phyloP scores from a whole-genome alignment of 495 filamentous ascomycete genomes.

The Bacidia rubella region DNA sequence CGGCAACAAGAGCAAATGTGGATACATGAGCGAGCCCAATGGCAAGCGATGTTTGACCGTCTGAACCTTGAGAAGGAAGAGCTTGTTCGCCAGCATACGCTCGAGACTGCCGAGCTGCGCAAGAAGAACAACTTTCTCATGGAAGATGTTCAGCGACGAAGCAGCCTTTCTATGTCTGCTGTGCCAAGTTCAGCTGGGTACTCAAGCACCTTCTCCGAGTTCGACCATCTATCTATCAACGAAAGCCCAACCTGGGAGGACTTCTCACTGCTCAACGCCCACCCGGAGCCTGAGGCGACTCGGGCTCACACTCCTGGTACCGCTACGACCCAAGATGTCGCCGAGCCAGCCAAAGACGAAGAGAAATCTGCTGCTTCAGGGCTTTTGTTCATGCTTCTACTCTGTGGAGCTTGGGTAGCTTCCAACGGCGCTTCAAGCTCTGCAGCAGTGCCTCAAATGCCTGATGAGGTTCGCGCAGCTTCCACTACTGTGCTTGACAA shows the following conservation, averaged over 20 bases:
- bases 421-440: conserved; percentile 58
- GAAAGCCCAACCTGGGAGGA: conserved; percentile 56
- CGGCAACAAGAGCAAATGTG: conserved; percentile 44
- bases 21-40: conserved; percentile 54
- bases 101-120: conserved; percentile 87
- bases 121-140: conserved; percentile 87
- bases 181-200: conserved; percentile 46
- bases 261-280: conserved; percentile 55
- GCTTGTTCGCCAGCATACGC: conserved; percentile 73
- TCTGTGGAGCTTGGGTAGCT: conserved; percentile 92
- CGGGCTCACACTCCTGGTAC: conserved; percentile 29
- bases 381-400: conserved; percentile 69
- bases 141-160: conserved; percentile 69
- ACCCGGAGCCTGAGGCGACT: conserved; percentile 32
- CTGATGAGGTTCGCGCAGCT: conserved; percentile 85
- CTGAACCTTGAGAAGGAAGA: conserved; percentile 84
- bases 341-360: conserved; percentile 35
- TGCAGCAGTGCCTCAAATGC: conserved; percentile 62
- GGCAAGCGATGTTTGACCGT: conserved; percentile 59
- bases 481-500: conserved; percentile 81
- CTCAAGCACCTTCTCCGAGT: conserved; percentile 58
- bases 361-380: conserved; percentile 52
- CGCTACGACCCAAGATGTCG: conserved; percentile 39
- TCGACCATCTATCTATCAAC: conserved; percentile 74
- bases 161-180: conserved; percentile 48